A percentile compares a stretch with the other conserved stretches of the same genome.
Evolutionary conservation across 345 rosid species (phyloP).

Genomic region (Raphanus raphanistrum): DNA sequence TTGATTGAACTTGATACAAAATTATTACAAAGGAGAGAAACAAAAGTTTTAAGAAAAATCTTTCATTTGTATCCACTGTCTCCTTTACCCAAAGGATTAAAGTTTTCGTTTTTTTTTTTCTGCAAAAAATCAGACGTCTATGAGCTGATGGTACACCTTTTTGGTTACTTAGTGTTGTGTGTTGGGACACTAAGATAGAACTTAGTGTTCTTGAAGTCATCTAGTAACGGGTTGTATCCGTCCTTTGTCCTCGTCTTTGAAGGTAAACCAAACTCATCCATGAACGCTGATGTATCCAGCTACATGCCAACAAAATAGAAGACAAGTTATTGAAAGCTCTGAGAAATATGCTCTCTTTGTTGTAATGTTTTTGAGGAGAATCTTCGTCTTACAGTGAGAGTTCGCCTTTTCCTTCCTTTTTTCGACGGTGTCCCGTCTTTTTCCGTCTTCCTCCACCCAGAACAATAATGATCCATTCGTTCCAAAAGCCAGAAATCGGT

Average conservation of each 20-base stretch:
- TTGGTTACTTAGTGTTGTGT: conserved; percentile 60
- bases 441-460: conserved; percentile 65
- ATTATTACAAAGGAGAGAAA: background rate
- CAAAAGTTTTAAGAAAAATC: background rate
- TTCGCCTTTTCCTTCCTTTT: conserved; percentile 80
- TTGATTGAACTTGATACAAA: background rate
- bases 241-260: conserved; percentile 84
- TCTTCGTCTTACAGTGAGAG: conserved; percentile 66
- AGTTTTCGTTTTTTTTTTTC: background rate
- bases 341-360: background rate
- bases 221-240: conserved; percentile 89
- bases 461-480: conserved; percentile 85
- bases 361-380: background rate
- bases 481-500: conserved; percentile 95
- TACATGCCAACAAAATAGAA: conserved; percentile 16
- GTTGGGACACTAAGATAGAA: conserved; percentile 94
- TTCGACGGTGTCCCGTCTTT: conserved; percentile 52
- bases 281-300: conserved; percentile 87
- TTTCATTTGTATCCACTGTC: conserved; percentile 5
- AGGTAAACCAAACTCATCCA: conserved; percentile 95
- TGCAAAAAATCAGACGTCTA: conserved; percentile 16
- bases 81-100: background rate
- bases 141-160: conserved; percentile 21
- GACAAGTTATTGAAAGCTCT: background rate
- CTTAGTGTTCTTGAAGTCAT: conserved; percentile 94